Conservation (phyloP, 495 filamentous ascomycete species). For the Trichodelitschia bisporula region DNA sequence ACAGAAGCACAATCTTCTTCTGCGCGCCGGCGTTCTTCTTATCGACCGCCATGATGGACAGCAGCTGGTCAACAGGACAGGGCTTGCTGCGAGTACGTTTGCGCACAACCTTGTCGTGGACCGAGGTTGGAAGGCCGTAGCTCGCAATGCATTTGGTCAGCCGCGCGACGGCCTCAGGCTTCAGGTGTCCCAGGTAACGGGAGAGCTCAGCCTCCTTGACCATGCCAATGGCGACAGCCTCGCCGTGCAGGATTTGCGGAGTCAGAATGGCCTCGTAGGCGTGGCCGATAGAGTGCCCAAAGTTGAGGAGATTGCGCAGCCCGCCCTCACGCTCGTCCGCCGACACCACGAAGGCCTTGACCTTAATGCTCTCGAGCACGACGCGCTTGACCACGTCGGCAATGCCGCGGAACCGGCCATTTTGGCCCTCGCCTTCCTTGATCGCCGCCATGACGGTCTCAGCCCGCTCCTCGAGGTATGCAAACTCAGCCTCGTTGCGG, state of each 20-base stretch:
- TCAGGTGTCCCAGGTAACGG: constrained; percentile 67
- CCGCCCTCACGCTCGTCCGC: constrained; percentile 87
- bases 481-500: constrained; percentile 74
- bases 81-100: constrained; percentile 68
- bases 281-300: constrained; percentile 95
- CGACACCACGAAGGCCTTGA: constrained; percentile 86
- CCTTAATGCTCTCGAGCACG: constrained; percentile 65
- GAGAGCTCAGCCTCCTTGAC: constrained; percentile 90
- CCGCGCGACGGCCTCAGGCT: constrained; percentile 67
- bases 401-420: constrained; percentile 38
- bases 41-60: constrained; percentile 87
- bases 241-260: constrained; percentile 84
- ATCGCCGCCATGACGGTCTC: constrained; percentile 41
- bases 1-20: constrained; percentile 92
- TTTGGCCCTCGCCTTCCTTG: constrained; percentile 22
- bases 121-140: constrained; percentile 71
- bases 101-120: constrained; percentile 62
- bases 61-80: constrained; percentile 71
- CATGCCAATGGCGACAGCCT: constrained; percentile 93
- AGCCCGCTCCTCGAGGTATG: constrained; percentile 60
- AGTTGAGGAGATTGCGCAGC: constrained; percentile 83
- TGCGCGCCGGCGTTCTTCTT: constrained; percentile 95
- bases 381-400: constrained; percentile 59
- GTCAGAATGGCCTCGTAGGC: constrained; percentile 89
- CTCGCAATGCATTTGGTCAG: constrained; percentile 80